phyloP scores from a whole-genome alignment of 257 asterid species.

The Ligustrum vulgare region DNA sequence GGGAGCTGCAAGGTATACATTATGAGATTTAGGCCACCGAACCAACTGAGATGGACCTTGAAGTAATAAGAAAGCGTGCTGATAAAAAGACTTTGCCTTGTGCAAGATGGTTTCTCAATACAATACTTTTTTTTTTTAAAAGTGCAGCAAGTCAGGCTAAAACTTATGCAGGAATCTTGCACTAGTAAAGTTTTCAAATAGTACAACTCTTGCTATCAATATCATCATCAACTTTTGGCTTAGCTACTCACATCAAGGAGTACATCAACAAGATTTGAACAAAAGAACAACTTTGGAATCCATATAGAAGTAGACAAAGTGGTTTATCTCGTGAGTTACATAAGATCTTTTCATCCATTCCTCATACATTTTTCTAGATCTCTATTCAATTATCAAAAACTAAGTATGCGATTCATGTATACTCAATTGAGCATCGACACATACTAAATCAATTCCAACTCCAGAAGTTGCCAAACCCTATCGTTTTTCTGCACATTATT shows the following conservation, averaged over 20 bases:
- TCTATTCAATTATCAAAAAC: too few species aligned
- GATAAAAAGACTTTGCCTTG: conserved; percentile 18
- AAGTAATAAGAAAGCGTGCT: conserved; percentile 40
- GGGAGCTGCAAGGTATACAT: conserved; percentile 31
- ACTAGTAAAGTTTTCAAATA: conserved; percentile 31
- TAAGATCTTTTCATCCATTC: too few species aligned
- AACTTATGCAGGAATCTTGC: conserved; percentile 49
- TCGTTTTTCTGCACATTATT: too few species aligned
- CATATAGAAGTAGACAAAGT: conserved; percentile 98
- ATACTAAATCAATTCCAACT: too few species aligned
- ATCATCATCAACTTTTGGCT: conserved; percentile 20
- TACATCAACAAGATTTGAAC: conserved; percentile 88
- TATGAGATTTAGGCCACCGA: conserved; percentile 37
- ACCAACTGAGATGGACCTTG: conserved; percentile 39
- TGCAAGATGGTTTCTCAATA: neutral
- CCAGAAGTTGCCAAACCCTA: too few species aligned
- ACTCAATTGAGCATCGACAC: too few species aligned
- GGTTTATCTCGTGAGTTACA: conserved; percentile 97
- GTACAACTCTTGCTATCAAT: conserved; percentile 39
- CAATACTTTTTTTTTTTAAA: too few species aligned
- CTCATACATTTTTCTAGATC: too few species aligned
- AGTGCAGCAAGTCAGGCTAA: conserved; percentile 20
- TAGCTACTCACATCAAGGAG: neutral
- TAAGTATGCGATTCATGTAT: too few species aligned
- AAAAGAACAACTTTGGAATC: conserved; percentile 90